These are phyloP conservation scores for Serendipita vermifera DNA, from an alignment of 768 basidiomycete species.

Conservation along the genomic window DNA sequence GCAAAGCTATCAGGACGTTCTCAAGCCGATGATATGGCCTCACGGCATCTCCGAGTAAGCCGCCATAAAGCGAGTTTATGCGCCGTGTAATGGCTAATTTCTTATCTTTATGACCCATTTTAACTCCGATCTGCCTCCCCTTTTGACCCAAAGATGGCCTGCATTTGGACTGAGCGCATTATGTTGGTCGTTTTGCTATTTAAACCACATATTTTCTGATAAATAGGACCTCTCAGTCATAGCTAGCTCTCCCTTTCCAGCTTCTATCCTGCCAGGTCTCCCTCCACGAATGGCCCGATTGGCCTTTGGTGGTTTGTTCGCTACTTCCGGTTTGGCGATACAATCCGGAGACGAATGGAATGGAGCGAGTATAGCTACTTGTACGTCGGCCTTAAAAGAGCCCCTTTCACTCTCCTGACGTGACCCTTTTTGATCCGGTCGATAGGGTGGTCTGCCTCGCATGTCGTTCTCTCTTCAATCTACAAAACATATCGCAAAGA, in stretches of 20 bases:
- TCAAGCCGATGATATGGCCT: background rate
- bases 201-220: background rate
- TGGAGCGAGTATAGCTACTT: conserved; percentile 1
- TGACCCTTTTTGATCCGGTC: background rate
- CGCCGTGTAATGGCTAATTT: background rate
- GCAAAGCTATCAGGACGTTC: background rate
- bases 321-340: background rate
- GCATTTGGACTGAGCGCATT: background rate
- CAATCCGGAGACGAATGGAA: background rate
- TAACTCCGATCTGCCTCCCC: too few relatives aligned
- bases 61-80: background rate
- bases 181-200: background rate
- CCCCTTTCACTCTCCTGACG: background rate
- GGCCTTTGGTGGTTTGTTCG: background rate
- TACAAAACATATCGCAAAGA: background rate
- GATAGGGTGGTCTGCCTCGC: background rate
- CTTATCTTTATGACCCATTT: too few relatives aligned
- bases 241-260: background rate
- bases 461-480: background rate
- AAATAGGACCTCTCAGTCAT: background rate
- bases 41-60: background rate
- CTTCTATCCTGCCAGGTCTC: background rate
- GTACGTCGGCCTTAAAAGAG: background rate
- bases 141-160: background rate
- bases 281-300: background rate